Percentiles rank a stretch among this genome's conserved stretches.
These are phyloP conservation scores for Amylostereum chailletii DNA, from an alignment of 1,284 basidiomycete species.

Conservation along the genomic window DNA sequence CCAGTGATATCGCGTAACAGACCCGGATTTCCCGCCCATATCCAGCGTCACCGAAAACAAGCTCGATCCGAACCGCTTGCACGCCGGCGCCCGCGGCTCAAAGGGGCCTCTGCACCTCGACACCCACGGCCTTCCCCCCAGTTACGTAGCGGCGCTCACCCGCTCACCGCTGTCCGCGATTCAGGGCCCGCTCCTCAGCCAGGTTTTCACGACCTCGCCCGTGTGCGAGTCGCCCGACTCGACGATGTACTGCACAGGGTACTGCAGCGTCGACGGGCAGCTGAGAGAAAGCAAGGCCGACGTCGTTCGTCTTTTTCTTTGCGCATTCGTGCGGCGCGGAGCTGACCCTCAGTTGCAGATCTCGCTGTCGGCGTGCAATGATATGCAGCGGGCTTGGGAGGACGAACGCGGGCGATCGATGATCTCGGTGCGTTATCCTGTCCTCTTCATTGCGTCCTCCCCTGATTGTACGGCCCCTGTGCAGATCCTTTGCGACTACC, in stretches of 20 bases:
- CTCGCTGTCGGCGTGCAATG: constrained; percentile 10
- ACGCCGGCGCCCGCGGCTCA: too few species aligned
- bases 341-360: background rate
- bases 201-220: background rate
- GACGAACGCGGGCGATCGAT: constrained; percentile 3
- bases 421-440: constrained; percentile 3
- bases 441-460: background rate
- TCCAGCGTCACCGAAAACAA: too few species aligned
- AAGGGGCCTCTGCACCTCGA: too few species aligned
- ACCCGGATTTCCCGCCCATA: too few species aligned
- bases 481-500: background rate
- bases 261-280: background rate
- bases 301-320: background rate
- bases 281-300: background rate
- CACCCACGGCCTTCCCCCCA: too few species aligned
- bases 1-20: too few species aligned
- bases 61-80: too few species aligned
- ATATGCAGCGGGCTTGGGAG: constrained; percentile 10
- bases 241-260: background rate
- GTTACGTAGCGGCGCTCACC: background rate
- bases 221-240: background rate
- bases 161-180: background rate
- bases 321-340: background rate
- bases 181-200: background rate
- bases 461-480: background rate